These are phyloP conservation scores for Carallia brachiata DNA, from an alignment of 345 rosid species.

Conservation along the genomic window DNA sequence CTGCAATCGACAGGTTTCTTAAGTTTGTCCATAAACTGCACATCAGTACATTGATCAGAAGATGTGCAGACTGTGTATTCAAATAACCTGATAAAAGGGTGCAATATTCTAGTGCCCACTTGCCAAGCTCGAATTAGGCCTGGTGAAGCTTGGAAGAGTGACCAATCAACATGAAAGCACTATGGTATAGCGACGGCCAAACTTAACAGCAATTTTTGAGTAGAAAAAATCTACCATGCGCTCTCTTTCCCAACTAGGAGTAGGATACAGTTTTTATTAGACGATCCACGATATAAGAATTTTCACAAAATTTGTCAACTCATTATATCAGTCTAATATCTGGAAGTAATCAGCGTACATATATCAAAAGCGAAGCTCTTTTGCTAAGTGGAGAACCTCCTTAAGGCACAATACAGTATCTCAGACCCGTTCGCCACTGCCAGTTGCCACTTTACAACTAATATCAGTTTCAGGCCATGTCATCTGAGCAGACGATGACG, in stretches of 20 bases:
- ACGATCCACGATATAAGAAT: too few relatives aligned
- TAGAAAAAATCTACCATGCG: background rate
- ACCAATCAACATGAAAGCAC: background rate
- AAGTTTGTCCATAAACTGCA: background rate
- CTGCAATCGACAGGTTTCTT: constrained; percentile 1
- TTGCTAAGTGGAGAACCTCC: too few relatives aligned
- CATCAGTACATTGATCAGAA: background rate
- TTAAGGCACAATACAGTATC: too few relatives aligned
- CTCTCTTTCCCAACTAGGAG: too few relatives aligned
- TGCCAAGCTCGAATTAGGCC: background rate
- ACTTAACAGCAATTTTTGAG: background rate
- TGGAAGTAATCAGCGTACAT: too few relatives aligned
- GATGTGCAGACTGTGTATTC: background rate
- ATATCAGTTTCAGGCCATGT: too few relatives aligned
- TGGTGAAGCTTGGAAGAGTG: background rate
- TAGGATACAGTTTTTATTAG: too few relatives aligned
- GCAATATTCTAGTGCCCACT: background rate
- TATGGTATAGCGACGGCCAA: background rate
- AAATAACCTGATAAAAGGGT: background rate
- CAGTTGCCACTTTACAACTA: too few relatives aligned
- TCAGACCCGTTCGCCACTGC: too few relatives aligned
- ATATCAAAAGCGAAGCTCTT: too few relatives aligned
- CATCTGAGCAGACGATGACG: background rate
- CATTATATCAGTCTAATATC: too few relatives aligned
- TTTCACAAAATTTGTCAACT: too few relatives aligned